Percentiles rank a stretch among this genome's conserved stretches.
These are phyloP conservation scores for Coffea humblotiana DNA, from an alignment of 305 asterid genomes.

Conservation along the genomic window DNA sequence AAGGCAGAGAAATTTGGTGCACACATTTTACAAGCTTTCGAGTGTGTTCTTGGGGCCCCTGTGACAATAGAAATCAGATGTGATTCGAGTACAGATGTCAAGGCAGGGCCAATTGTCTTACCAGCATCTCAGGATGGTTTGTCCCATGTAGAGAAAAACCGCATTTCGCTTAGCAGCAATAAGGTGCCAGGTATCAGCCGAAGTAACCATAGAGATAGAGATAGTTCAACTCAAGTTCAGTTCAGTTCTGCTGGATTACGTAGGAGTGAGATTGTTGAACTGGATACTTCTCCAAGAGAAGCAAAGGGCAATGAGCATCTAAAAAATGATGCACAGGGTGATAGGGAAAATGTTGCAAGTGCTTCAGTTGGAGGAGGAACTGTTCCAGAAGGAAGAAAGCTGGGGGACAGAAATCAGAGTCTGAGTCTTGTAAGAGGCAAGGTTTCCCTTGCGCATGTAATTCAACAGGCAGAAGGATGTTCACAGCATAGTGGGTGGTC, in stretches of 20 bases:
- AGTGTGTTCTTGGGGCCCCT: constrained; percentile 71
- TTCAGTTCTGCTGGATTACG: constrained; percentile 31
- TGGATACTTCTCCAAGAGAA: constrained; percentile 58
- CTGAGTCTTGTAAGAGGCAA: constrained; percentile 86
- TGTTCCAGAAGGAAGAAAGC: constrained; percentile 33
- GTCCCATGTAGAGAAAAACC: constrained; percentile 24
- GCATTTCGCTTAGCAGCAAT: not conserved
- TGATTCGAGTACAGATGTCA: constrained; percentile 51
- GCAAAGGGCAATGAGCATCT: constrained; percentile 21
- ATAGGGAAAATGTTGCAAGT: constrained; percentile 27
- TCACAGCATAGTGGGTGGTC: constrained; percentile 84
- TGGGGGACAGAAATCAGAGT: constrained; percentile 60
- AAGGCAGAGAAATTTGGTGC: constrained; percentile 70
- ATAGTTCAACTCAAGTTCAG: constrained; percentile 16
- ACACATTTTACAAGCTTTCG: constrained; percentile 85
- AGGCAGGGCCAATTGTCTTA: constrained; percentile 34
- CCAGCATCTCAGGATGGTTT: constrained; percentile 43
- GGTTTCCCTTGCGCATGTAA: constrained; percentile 91
- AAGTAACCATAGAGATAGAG: constrained; percentile 29
- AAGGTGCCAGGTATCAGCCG: constrained; percentile 23
- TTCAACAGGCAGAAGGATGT: constrained; percentile 87
- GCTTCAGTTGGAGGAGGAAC: constrained; percentile 26
- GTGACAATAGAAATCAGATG: constrained; percentile 77
- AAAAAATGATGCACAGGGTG: constrained; percentile 22
- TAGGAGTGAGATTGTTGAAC: constrained; percentile 69